These are phyloP conservation scores for Solanum pimpinellifolium DNA, from an alignment of 257 asterid species.

Conservation along the genomic window DNA sequence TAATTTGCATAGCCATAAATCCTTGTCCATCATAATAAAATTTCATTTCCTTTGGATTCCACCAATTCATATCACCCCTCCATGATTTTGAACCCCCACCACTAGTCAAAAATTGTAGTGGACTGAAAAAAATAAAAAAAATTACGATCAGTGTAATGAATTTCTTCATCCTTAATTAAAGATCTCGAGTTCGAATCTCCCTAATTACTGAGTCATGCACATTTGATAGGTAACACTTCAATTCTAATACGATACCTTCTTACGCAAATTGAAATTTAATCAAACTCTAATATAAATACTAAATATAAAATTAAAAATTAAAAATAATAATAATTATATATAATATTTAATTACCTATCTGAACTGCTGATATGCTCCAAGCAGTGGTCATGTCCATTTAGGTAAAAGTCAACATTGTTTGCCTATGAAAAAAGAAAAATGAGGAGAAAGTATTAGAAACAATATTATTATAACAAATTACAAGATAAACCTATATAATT, in stretches of 20 bases:
- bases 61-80: conserved; percentile 28
- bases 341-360: conserved; percentile 22
- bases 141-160: background rate
- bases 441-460: background rate
- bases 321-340: background rate
- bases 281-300: no score
- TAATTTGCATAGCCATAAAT: conserved; percentile 47
- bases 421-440: conserved; percentile 15
- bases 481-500: background rate
- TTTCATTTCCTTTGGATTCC: conserved; percentile 13
- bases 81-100: conserved; percentile 93
- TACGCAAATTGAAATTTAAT: fast-evolving
- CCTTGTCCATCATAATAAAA: conserved; percentile 78
- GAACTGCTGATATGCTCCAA: conserved; percentile 53
- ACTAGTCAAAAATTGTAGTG: conserved; percentile 56
- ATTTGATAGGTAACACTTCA: fast-evolving
- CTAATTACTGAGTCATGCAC: fast-evolving
- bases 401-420: conserved; percentile 56
- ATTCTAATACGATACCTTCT: fast-evolving
- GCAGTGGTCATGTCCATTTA: conserved; percentile 86
- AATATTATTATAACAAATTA: background rate
- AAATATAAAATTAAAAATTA: fast-evolving
- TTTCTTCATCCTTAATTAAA: fast-evolving
- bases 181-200: fast-evolving
- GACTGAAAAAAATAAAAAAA: background rate